Evolutionary conservation across 2,329 filamentous ascomycete species (phyloP).

Genomic region (Cladosporium sp.): DNA sequence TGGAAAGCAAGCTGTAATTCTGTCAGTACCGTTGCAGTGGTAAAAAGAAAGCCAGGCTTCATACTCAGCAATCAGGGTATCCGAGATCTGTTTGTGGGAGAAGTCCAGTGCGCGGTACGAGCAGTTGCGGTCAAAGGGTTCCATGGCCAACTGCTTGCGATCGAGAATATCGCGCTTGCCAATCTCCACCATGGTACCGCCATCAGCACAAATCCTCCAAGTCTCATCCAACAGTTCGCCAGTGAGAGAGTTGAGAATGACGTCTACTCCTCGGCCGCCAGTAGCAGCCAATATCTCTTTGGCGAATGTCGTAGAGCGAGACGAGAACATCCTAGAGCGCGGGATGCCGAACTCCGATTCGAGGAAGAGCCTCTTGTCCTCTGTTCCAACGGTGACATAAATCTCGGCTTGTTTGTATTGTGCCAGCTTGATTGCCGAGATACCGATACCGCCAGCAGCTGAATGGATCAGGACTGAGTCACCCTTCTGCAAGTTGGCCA

Average conservation of each 20-base stretch:
- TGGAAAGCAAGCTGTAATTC: neutral
- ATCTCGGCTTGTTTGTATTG: conserved; percentile 32
- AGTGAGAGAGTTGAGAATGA: conserved; percentile 23
- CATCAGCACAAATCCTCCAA: conserved; percentile 31
- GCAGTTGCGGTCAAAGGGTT: conserved; percentile 24
- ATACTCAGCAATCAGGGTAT: neutral
- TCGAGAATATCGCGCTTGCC: conserved; percentile 28
- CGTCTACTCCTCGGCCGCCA: conserved; percentile 21
- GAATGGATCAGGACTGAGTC: conserved; percentile 41
- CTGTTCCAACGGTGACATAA: conserved; percentile 33
- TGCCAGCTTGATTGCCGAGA: conserved; percentile 34
- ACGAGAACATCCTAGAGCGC: conserved; percentile 31
- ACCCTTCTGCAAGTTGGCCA: conserved; percentile 21
- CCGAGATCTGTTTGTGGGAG: neutral
- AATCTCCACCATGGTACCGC: conserved; percentile 36
- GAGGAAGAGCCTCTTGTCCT: conserved; percentile 29
- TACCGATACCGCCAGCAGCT: conserved; percentile 37
- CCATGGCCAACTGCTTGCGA: conserved; percentile 25
- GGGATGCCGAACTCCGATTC: conserved; percentile 30
- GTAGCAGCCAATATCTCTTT: conserved; percentile 21
- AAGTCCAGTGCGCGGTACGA: conserved; percentile 24
- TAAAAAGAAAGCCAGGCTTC: neutral
- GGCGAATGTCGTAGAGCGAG: conserved; percentile 32
- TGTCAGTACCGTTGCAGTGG: neutral
- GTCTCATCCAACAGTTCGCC: conserved; percentile 23